Base-by-base conservation (phyloP, 2,329 filamentous ascomycete genomes). In the Pseudocercospora musae region DNA sequence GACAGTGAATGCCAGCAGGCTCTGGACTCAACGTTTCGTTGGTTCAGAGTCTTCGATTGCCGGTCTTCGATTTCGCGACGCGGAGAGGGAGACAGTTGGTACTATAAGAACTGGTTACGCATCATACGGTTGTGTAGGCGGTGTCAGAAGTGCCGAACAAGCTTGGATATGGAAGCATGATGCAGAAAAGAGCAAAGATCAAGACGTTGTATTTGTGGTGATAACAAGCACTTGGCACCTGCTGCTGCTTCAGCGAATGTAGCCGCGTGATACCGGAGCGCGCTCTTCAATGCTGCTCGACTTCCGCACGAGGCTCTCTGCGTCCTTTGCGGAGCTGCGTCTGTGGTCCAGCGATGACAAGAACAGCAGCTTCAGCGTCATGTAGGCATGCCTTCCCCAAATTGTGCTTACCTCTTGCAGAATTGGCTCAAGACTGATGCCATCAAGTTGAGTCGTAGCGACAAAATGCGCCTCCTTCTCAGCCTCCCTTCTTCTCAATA, bases 31-130 rank as follows among this genome's bases (percentile, higher is more conserved):
- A 62, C 60, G 60, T 66, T 63, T 53, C 57, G 59, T 59, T 49
- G 49, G 52, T 20, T 23, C 54, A 40, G 33, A 33, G 49, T 61
- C 52, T 9, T 48, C 40, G 29, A 62, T 68, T 68, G 66, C 64
- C 63, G 64, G 59, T 49, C 61, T 66, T 66, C 66, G 68, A 70
- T 70, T 70, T 63, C 59, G 65, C 50, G 65, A 62, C 57, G 67
- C 68, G 68, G 56, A 70, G 68, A 70, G 63, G 64, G 59, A 68
- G 60, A 64, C 68, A 48, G 61, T 66, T 57, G 68, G 65, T 63
- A 68, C 65, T 62, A 70, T 70, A 70, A 70, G 68, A 70, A 62
- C 68, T 69, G 66, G 68, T 66, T 66, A 69, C 62, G 63, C 65
- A 68, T 66, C 59, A 62, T 59, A 42, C 44, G 63, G 64, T 67